These are phyloP conservation scores for Remersonia thermophila DNA, from an alignment of 2,329 filamentous ascomycete genomes.

Conservation along the genomic window DNA sequence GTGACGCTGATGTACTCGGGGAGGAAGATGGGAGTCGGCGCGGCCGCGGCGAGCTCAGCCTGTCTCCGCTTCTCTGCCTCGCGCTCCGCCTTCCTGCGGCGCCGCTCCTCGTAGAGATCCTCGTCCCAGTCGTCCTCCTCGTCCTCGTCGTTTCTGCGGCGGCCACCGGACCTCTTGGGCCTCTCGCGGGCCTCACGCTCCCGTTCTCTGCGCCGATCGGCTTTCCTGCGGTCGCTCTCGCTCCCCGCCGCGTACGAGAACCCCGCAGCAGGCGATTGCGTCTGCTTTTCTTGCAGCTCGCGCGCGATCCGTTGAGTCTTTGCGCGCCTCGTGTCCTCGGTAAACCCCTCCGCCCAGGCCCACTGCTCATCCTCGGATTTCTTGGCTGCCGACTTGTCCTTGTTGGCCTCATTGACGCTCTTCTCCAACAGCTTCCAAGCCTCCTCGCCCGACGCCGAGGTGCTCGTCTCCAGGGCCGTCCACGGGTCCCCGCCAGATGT, in stretches of 20 bases:
- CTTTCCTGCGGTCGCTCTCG: neutral
- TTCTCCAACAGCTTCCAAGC: slow-evolving; percentile 1
- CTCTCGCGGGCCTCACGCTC: slow-evolving; percentile 4
- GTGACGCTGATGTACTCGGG: slow-evolving; percentile 88
- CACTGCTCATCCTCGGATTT: slow-evolving; percentile 1
- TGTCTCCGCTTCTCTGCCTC: slow-evolving; percentile 24
- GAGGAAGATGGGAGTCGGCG: slow-evolving; percentile 53
- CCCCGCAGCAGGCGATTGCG: neutral
- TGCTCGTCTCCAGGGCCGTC: slow-evolving; percentile 1
- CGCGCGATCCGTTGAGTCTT: slow-evolving; percentile 1
- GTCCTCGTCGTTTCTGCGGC: slow-evolving; percentile 18
- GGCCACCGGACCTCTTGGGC: slow-evolving; percentile 7
- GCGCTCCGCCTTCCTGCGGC: slow-evolving; percentile 30
- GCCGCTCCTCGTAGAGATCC: slow-evolving; percentile 25
- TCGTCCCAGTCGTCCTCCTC: slow-evolving; percentile 32
- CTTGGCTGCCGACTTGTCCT: neutral
- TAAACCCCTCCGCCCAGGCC: slow-evolving; percentile 12
- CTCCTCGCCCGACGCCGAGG: neutral
- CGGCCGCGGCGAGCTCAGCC: slow-evolving; percentile 25
- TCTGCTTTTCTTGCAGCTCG: neutral
- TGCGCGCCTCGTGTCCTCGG: neutral
- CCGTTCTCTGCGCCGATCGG: neutral
- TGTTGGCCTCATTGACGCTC: neutral
- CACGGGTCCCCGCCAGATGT: neutral
- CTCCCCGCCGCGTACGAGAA: no score